Evolutionary conservation across 192 early-diverging fungal genomes (phyloP), one percentile per base, ranked within the genome.

Genomic region (Backusella tarrabulga): DNA sequence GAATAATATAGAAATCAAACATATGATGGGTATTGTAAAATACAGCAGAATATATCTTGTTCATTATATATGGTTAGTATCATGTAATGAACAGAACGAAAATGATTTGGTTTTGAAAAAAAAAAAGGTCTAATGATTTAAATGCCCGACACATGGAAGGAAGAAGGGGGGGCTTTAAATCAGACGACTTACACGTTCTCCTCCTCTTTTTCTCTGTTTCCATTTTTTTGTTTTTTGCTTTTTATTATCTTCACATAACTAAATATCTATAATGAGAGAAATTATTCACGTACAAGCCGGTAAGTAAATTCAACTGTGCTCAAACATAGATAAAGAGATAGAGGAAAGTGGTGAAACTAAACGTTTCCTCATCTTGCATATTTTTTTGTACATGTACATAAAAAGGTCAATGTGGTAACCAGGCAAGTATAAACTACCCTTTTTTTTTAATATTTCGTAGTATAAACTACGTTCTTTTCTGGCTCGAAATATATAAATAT

Each of bases 281-380:
- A 88, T 90, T 56, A 75, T 90, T 75, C 85, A 88, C 36, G 76
- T 90, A 71, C 89, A 90, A 77, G 78, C 86, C 44, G 88, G 87
- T 88, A 85, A 71, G 85, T 80, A 34, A 11, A 14, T 1, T 12
- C 23, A 32, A 63, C 26, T 63, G 26, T 29, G 12, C 23, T 26
- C 19, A 63, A 29, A 60, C 38, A 40, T 11, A 40, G 56, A 60
- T 2, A 60, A 26, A 9, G 3, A 40, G 38, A 40, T 11, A 40
- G 8, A 40, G 8, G 9, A 11, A 60, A 26, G 21, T 26, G 56
- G 12, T 8, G 23, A 14, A 23, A 60, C 56, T 60, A 60, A 60
- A 60, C 21, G 11, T 42, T n/a, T 46, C 34, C 26, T 56, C n/a
- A 17, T 44, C 15, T 17, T 46, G 9, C 56, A 67, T 42, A 9